Percentiles rank a stretch among this genome's conserved stretches.
phyloP scores from a whole-genome alignment of 306 rosid species.

The Ormosia emarginata region DNA sequence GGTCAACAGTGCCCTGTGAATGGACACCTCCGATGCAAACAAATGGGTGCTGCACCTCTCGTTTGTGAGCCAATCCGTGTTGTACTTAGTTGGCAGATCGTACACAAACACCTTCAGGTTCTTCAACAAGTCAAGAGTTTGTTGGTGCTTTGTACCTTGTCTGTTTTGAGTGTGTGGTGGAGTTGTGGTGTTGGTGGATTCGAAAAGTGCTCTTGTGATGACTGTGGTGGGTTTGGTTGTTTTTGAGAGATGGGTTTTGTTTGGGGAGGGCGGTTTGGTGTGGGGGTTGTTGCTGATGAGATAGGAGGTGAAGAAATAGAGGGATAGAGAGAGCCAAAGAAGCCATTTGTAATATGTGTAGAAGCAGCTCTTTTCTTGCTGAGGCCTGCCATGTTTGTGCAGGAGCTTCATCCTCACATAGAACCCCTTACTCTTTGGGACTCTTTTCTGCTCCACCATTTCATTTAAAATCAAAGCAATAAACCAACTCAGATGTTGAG shows the following conservation, averaged over 20 bases:
- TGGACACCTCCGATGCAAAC: slow-evolving; percentile 90
- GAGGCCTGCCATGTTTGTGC: slow-evolving; percentile 52
- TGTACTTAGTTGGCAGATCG: slow-evolving; percentile 73
- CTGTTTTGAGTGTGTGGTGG: background rate
- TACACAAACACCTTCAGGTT: slow-evolving; percentile 63
- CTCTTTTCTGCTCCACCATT: slow-evolving; percentile 43
- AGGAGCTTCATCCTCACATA: slow-evolving; percentile 82
- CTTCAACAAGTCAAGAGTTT: slow-evolving; percentile 10
- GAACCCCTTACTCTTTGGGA: slow-evolving; percentile 53
- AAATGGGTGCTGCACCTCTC: slow-evolving; percentile 63
- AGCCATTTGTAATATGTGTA: slow-evolving; percentile 66
- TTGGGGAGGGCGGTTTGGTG: background rate
- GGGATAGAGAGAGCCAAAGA: slow-evolving; percentile 74
- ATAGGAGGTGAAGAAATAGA: slow-evolving; percentile 74
- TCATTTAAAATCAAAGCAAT: slow-evolving; percentile 39
- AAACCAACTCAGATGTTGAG: background rate
- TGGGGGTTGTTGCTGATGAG: slow-evolving; percentile 45
- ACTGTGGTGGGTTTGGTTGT: slow-evolving; percentile 35
- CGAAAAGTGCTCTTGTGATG: slow-evolving; percentile 36
- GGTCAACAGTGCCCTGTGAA: slow-evolving; percentile 70
- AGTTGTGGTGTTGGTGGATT: slow-evolving; percentile 26
- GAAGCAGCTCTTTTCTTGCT: slow-evolving; percentile 54
- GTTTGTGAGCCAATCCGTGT: slow-evolving; percentile 69
- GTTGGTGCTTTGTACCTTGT: slow-evolving; percentile 28
- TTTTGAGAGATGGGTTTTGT: slow-evolving; percentile 29